phyloP scores from a whole-genome alignment of 768 basidiomycete species.

The Inosperma sp. region DNA sequence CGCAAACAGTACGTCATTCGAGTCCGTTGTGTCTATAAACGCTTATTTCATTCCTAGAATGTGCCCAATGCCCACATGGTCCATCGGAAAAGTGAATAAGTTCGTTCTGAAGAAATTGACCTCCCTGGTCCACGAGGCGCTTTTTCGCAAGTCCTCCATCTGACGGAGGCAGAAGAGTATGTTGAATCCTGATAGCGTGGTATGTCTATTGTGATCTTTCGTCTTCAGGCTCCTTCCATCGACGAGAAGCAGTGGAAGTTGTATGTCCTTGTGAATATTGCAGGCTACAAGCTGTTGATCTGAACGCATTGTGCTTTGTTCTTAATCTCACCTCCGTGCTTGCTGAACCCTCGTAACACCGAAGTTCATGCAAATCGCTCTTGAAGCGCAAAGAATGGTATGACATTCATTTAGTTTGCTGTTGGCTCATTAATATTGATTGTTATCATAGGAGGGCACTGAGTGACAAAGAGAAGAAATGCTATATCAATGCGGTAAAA shows the following conservation, averaged over 20 bases:
- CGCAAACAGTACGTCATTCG: neutral
- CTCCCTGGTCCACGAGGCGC: constrained; percentile 1
- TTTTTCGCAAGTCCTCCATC: constrained; percentile 5
- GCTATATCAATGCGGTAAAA: too few species aligned
- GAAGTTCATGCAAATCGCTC: neutral
- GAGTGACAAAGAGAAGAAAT: too few species aligned
- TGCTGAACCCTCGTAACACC: too few species aligned
- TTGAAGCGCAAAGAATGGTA: neutral
- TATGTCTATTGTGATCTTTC: too few species aligned
- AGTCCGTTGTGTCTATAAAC: neutral
- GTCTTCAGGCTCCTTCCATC: too few species aligned
- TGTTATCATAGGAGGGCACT: constrained; percentile 24
- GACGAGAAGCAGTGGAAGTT: too few species aligned
- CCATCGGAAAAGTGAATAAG: neutral
- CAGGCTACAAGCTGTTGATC: too few species aligned
- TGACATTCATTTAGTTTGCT: neutral
- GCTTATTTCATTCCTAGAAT: neutral
- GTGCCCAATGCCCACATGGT: constrained; percentile 3
- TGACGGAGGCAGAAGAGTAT: neutral
- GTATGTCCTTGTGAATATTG: too few species aligned
- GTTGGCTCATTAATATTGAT: neutral
- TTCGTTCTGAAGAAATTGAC: constrained; percentile 4
- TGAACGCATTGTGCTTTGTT: too few species aligned
- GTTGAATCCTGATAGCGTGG: constrained; percentile 4
- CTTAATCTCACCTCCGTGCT: too few species aligned